These are phyloP conservation scores for Phallus indusiatus DNA, from an alignment of 768 basidiomycete genomes.

Conservation along the genomic window DNA sequence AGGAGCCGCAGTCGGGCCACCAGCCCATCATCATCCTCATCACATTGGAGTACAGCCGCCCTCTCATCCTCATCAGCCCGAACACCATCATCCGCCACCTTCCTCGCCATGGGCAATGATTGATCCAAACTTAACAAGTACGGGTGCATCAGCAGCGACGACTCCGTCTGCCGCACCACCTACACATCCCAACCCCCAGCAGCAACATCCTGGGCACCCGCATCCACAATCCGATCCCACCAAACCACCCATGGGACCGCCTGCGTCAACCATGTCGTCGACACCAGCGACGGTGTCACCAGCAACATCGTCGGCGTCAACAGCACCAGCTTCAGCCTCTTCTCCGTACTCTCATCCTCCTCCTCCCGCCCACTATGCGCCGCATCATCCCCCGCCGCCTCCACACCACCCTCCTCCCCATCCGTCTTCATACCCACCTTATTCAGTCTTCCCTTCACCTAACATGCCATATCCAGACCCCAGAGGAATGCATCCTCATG, in stretches of 20 bases:
- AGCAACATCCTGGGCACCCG: neutral
- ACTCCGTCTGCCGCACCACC: neutral
- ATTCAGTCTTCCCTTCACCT: neutral
- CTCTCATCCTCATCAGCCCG: neutral
- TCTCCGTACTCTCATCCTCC: neutral
- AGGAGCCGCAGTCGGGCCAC: too few relatives aligned
- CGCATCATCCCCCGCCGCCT: neutral
- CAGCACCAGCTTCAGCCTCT: neutral
- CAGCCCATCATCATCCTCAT: neutral
- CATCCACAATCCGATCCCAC: neutral
- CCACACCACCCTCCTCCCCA: constrained; percentile 1
- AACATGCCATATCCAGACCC: neutral
- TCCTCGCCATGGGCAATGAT: neutral
- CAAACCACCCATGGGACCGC: too few relatives aligned
- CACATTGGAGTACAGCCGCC: neutral
- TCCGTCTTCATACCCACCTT: neutral
- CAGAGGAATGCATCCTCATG: neutral
- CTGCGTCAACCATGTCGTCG: too few relatives aligned
- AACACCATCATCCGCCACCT: neutral
- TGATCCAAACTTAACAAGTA: neutral
- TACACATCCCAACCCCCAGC: neutral
- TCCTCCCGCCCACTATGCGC: neutral
- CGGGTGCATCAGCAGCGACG: neutral
- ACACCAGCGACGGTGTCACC: neutral
- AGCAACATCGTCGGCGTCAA: neutral